Evolutionary conservation across 169 alveolate genomes (phyloP), one percentile per base, ranked within the genome.

Genomic region (Eimeria sp.): DNA sequence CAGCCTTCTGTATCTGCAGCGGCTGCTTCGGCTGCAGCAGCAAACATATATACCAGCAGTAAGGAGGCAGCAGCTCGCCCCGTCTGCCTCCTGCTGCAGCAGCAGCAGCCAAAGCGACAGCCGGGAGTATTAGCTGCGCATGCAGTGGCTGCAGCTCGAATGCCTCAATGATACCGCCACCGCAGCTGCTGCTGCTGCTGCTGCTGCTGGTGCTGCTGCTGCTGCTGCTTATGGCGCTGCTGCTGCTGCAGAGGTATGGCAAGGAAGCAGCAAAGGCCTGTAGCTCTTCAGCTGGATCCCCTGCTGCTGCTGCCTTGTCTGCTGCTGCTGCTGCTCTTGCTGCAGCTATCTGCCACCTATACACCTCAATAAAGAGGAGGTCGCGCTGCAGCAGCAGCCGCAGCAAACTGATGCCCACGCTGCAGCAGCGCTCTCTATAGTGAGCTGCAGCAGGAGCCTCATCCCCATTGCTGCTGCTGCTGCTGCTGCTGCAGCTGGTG

Each of bases 341-440:
- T 43, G 85, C 85, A 46, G 66, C 85, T n/a, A 78, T n/a, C 71
- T n/a, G 85, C 82, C 95, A 66, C 23, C 62, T 64, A 71, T 68
- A 82, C 56, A 83, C 68, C 82, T 64, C 91, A 52, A 93, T 62
- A 56, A 83, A 93, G 40, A 93, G 94, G 64, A 71, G 43, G 18
- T 93, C 96, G 16, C 96, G 87, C 96, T 93, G 96, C 85, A 93
- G 90, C 80, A 83, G 89, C 40, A 93, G 52, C 33, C 96, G 96
- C 88, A 93, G 89, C 82, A 93, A 18, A 54, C 52, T 56, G 18
- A 71, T 60, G 43, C 96, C 96, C 74, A 93, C 49, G n/a, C 62
- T 66, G 83, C 80, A 74, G 89, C 82, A 77, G 62, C 80, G 93
- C 71, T 83, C 95, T 14, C 72, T 52, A 68, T 82, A 66, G n/a